A percentile compares a stretch with the other conserved stretches of the same genome.
These are phyloP conservation scores for Metschnikowia bowlesiae DNA, from an alignment of 805 yeast genomes.

Conservation along the genomic window DNA sequence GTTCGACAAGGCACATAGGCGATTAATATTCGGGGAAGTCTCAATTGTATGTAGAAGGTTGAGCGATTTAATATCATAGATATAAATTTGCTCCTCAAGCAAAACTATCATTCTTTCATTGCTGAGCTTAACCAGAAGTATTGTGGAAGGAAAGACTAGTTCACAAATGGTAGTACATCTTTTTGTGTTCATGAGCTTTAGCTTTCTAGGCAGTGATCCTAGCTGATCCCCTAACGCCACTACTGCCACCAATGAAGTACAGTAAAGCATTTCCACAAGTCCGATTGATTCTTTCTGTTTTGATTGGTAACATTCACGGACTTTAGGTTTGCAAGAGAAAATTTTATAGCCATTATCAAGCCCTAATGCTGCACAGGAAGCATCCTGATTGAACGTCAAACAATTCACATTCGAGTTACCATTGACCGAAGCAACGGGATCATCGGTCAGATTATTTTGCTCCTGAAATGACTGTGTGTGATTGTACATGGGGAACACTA, in stretches of 20 bases:
- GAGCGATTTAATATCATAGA: slow-evolving; percentile 40
- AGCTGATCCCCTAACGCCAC: slow-evolving; percentile 76
- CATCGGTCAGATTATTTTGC: background rate
- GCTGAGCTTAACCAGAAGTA: slow-evolving; percentile 37
- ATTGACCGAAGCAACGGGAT: background rate
- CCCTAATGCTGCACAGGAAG: slow-evolving; percentile 74
- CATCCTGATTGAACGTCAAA: slow-evolving; percentile 80
- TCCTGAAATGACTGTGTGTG: background rate
- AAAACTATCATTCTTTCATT: slow-evolving; percentile 31
- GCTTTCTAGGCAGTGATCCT: slow-evolving; percentile 69
- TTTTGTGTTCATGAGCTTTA: slow-evolving; percentile 80
- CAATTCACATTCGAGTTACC: slow-evolving; percentile 27
- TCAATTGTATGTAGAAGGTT: slow-evolving; percentile 41
- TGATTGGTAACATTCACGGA: slow-evolving; percentile 47
- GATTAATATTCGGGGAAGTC: slow-evolving; percentile 42
- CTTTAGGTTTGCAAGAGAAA: slow-evolving; percentile 77
- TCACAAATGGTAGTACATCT: slow-evolving; percentile 46
- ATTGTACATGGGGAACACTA: slow-evolving; percentile 1
- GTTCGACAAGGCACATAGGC: slow-evolving; percentile 57
- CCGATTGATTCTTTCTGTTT: slow-evolving; percentile 51
- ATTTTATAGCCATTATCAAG: slow-evolving; percentile 62
- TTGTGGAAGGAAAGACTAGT: slow-evolving; percentile 38
- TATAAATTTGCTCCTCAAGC: slow-evolving; percentile 41
- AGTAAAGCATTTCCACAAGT: slow-evolving; percentile 83
- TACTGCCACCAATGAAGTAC: slow-evolving; percentile 80